These are phyloP conservation scores for Aspergillus melleus DNA, from an alignment of 2,329 filamentous ascomycete species.

Conservation along the genomic window DNA sequence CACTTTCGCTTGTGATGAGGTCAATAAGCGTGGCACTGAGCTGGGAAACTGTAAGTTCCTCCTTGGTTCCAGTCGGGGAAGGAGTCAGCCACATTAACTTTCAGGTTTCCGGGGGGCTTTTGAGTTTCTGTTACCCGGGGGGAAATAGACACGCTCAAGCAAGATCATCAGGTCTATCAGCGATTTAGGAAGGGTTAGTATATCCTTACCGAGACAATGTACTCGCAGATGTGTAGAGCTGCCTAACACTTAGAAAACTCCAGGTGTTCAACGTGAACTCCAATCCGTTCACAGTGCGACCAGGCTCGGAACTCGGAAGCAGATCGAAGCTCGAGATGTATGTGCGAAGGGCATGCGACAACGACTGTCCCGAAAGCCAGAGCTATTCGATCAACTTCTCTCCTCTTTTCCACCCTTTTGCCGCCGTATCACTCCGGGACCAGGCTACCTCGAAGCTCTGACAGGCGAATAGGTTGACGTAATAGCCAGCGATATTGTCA, in stretches of 20 bases:
- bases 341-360: neutral
- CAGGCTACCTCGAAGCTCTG: constrained; percentile 60
- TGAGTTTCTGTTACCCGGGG: constrained; percentile 33
- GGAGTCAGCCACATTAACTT: neutral
- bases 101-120: no score
- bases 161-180: constrained; percentile 31
- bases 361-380: constrained; percentile 28
- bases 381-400: constrained; percentile 37
- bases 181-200: constrained; percentile 35
- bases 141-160: constrained; percentile 34
- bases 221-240: neutral
- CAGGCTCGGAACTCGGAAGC: constrained; percentile 24
- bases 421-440: constrained; percentile 47
- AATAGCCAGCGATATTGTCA: constrained; percentile 56
- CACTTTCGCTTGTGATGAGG: constrained; percentile 28
- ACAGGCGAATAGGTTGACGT: constrained; percentile 61
- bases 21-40: constrained; percentile 27
- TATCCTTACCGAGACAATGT: neutral
- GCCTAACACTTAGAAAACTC: neutral
- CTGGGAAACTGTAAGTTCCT: constrained; percentile 30
- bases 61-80: neutral
- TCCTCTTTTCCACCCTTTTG: constrained; percentile 32
- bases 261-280: constrained; percentile 34
- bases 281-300: constrained; percentile 34
- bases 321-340: neutral